Base-by-base conservation (phyloP, 805 yeast species). In the Candida easanensis region DNA sequence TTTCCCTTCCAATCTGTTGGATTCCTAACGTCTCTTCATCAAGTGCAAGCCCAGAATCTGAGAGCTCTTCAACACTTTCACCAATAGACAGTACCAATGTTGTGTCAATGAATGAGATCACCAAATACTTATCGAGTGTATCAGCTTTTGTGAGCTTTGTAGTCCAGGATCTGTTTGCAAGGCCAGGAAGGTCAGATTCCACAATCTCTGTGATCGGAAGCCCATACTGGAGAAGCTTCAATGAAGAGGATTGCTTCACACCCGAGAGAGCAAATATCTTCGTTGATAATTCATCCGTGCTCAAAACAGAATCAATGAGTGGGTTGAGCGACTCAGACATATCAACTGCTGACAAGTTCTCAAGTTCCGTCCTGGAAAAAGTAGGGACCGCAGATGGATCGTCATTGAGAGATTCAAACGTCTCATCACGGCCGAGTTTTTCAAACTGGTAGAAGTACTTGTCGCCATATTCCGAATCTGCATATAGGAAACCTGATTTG, bases 361-460 rank as follows among this genome's bases (percentile, higher is more conserved):
- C 77, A 26, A 77, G 64, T 20, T 64, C 44, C 1, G 49, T 61
- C 4, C 71, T 64, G 5, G 61, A 57, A 45, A 62, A 63, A 0
- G 40, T 30, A 9, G 46, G 27, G 4, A 37, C 30, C 18, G 65
- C 66, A 28, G 64, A 65, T 1, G 73, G 67, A 3, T 56, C 52
- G 23, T 60, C 60, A 3, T 61, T 54, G 4, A 57, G 54, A 11
- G 62, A 54, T 28, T 47, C 59, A 54, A 40, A 64, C 19, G 71
- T 73, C 13, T 65, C 76, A 19, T 74, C 80, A 36, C 77, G 81
- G 1, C 95, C 96, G 35, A 89, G 65, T 38, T 76, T 76, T 48
- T 84, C 88, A 54, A 91, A 84, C 59, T 88, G 96, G 55, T 82
- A 87, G n/a, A 86, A 67, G 16, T 68, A 61, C 53, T 82, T 86